Percentiles rank a stretch among this genome's conserved stretches.
Evolutionary conservation across 306 rosid genomes (phyloP).

Genomic region (Acacia melanoxylon): DNA sequence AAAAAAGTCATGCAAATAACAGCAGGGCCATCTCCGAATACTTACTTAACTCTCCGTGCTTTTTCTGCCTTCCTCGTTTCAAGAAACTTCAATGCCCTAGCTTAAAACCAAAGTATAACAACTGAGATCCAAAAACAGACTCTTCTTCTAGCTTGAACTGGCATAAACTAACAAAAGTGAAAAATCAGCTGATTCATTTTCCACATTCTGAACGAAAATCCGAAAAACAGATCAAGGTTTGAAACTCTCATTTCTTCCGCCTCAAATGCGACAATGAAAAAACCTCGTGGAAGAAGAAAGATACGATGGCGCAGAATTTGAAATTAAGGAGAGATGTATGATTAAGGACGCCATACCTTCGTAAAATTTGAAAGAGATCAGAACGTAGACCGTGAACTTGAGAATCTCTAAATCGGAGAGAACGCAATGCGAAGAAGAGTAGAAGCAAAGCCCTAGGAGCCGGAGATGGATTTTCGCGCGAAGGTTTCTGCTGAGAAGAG

Average conservation of each 20-base stretch:
- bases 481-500: conserved; percentile 28
- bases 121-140: background rate
- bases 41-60: conserved; percentile 11
- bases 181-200: background rate
- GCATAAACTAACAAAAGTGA: background rate
- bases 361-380: background rate
- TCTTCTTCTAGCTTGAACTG: background rate
- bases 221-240: background rate
- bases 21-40: background rate
- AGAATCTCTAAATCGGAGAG: background rate
- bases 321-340: background rate
- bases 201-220: conserved; percentile 3
- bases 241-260: conserved; percentile 14
- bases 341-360: conserved; percentile 23
- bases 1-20: background rate
- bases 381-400: conserved; percentile 25
- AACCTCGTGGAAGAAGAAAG: conserved; percentile 1
- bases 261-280: background rate
- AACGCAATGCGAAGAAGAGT: conserved; percentile 16
- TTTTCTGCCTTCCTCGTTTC: background rate
- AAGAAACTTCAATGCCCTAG: conserved; percentile 12
- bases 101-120: conserved; percentile 24
- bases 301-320: background rate
- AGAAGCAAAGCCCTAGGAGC: conserved; percentile 32
- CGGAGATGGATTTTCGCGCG: conserved; percentile 45